These are phyloP conservation scores for Carnegiea gigantea DNA, from an alignment of 179 eudicot species.

Conservation along the genomic window DNA sequence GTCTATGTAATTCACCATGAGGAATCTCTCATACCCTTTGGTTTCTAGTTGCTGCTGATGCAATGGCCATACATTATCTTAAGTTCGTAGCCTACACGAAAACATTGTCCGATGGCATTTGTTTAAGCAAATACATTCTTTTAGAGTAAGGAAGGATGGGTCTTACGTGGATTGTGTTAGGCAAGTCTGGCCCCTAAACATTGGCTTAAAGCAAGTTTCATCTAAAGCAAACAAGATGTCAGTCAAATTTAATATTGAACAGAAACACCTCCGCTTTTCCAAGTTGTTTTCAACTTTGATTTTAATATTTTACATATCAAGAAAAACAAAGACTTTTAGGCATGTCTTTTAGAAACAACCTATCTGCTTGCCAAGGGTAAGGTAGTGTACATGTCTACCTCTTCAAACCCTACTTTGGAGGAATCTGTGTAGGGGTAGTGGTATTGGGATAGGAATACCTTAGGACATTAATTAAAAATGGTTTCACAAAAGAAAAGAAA, in stretches of 20 bases:
- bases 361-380: neutral
- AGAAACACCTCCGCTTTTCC: constrained; percentile 16
- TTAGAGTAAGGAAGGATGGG: constrained; percentile 19
- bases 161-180: constrained; percentile 24
- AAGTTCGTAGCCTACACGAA: neutral
- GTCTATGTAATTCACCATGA: neutral
- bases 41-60: constrained; percentile 7
- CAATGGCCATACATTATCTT: neutral
- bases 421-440: neutral
- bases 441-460: neutral
- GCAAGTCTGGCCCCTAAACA: constrained; percentile 26
- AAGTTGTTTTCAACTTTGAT: neutral
- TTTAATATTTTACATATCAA: neutral
- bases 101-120: constrained; percentile 8
- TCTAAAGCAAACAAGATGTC: constrained; percentile 18
- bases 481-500: constrained; percentile 13
- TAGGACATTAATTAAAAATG: neutral
- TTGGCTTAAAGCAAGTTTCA: constrained; percentile 32
- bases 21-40: neutral
- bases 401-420: neutral
- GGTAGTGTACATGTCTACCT: neutral
- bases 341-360: neutral
- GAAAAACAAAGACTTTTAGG: neutral
- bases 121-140: constrained; percentile 22
- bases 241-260: constrained; percentile 11